Percentiles rank a stretch among this genome's conserved stretches.
Conservation (phyloP, 345 rosid genomes). For the Melastoma malabathricum region DNA sequence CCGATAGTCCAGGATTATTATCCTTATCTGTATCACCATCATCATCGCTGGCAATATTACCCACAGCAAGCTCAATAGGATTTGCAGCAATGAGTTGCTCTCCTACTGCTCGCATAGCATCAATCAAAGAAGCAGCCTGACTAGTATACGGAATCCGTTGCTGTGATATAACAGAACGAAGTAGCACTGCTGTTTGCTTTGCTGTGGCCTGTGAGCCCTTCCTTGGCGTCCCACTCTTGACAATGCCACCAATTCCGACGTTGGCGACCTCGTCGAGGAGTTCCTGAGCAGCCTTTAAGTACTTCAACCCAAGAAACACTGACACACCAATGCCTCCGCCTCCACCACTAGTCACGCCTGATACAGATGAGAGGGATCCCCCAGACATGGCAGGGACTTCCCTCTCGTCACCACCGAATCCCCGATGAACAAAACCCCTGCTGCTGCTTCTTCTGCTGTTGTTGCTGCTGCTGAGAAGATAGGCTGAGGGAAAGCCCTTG, state of each 20-base stretch:
- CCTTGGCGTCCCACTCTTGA: constrained; percentile 18
- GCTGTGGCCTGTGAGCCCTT: constrained; percentile 98
- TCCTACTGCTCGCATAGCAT: constrained; percentile 69
- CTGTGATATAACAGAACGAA: constrained; percentile 82
- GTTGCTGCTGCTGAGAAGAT: constrained; percentile 63
- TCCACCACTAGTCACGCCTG: constrained; percentile 25
- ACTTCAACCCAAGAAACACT: constrained; percentile 36
- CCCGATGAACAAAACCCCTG: constrained; percentile 14
- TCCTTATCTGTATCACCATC: constrained; percentile 41
- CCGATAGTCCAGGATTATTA: constrained; percentile 55
- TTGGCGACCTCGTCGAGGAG: constrained; percentile 55
- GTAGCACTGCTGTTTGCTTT: constrained; percentile 64
- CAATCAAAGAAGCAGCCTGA: constrained; percentile 77
- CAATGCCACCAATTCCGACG: constrained; percentile 16
- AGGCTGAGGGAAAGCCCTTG: constrained; percentile 75
- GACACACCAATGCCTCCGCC: constrained; percentile 29
- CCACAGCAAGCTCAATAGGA: constrained; percentile 97
- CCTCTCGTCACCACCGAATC: constrained; percentile 11
- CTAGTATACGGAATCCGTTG: constrained; percentile 68
- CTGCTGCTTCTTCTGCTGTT: constrained; percentile 45
- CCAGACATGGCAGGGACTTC: constrained; percentile 23
- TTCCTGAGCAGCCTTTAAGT: constrained; percentile 62
- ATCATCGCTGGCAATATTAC: constrained; percentile 88
- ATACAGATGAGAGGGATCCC: constrained; percentile 33
- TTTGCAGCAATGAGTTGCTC: constrained; percentile 76